Evolutionary conservation across 441 rosid genomes (phyloP), one percentile per base, ranked within the genome.

Genomic region (Eutrema salsugineum): DNA sequence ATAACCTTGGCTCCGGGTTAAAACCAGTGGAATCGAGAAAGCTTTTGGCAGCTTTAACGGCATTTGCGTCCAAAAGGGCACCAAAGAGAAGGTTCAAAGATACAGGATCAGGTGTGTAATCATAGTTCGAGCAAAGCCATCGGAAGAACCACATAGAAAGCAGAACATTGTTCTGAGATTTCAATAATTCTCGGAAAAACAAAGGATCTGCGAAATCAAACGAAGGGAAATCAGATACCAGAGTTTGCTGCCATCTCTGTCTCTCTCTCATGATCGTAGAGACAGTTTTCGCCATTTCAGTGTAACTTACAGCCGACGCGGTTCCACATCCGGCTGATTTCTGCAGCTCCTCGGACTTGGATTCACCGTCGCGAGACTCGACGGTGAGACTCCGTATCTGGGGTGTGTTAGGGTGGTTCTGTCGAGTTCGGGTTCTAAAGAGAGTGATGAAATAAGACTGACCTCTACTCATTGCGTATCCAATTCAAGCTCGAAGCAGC

Each of bases 11-110:
- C 30, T 71, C 75, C 3, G 91, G 88, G 14, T 17, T 68, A 70
- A 80, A 86, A 40, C 83, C 79, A 19, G 81, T 70, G 30, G 28
- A 15, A 35, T 80, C 70, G 4, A 86, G 82, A 58, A 87, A 79
- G 51, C 10, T 48, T 70, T 71, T 81, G 12, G 91, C 87, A 30
- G 79, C 86, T 68, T 51, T 76, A 1, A 59, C 77, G 4, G 87
- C 86, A 67, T 80, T 79, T 30, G 86, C 84, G 73, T 83, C 87
- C 77, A 91, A 79, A 59, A 89, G 89, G 2, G 83, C 80, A 68
- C 80, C 83, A 60, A 89, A 86, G 57, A 89, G 83, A 48, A 80
- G 57, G 38, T 64, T 76, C 17, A 86, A 82, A 0, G 88, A 86
- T 5, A 46, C 79, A 46, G 70, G 75, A 33, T 84, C 91, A 59